Percentiles rank a stretch among this genome's conserved stretches.
These are phyloP conservation scores for Didymella keratinophila DNA, from an alignment of 2,329 filamentous ascomycete genomes.

Conservation along the genomic window DNA sequence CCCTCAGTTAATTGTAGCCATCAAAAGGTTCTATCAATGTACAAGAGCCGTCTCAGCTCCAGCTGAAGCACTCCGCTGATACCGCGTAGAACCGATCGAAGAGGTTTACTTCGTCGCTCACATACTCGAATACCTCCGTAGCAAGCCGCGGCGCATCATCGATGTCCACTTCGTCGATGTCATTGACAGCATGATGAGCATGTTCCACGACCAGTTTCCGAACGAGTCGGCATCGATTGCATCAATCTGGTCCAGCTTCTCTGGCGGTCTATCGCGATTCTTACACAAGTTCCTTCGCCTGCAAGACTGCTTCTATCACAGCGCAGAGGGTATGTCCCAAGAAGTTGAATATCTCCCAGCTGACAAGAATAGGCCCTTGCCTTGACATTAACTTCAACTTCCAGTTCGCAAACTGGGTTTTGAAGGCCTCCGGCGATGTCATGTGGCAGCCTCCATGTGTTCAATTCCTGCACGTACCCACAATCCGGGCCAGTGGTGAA, in stretches of 20 bases:
- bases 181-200: slow-evolving; percentile 37
- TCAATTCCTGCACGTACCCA: slow-evolving; percentile 28
- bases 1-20: no score
- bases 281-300: slow-evolving; percentile 44
- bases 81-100: slow-evolving; percentile 15
- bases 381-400: slow-evolving; percentile 28
- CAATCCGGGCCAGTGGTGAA: slow-evolving; percentile 18
- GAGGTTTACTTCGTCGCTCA: slow-evolving; percentile 19
- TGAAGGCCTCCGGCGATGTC: slow-evolving; percentile 30
- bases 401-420: slow-evolving; percentile 7
- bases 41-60: no score
- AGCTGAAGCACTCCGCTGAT: not conserved
- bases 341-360: no score
- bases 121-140: slow-evolving; percentile 24
- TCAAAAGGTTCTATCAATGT: no score
- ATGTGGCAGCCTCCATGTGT: slow-evolving; percentile 35
- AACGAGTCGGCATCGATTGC: not conserved
- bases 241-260: slow-evolving; percentile 37
- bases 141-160: slow-evolving; percentile 20
- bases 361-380: slow-evolving; percentile 5
- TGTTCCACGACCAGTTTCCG: slow-evolving; percentile 27
- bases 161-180: slow-evolving; percentile 33
- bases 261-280: slow-evolving; percentile 34
- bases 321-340: slow-evolving; percentile 1
- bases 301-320: slow-evolving; percentile 44